phyloP scores from a whole-genome alignment of 805 yeast species.

The Jamesozyma piceae region DNA sequence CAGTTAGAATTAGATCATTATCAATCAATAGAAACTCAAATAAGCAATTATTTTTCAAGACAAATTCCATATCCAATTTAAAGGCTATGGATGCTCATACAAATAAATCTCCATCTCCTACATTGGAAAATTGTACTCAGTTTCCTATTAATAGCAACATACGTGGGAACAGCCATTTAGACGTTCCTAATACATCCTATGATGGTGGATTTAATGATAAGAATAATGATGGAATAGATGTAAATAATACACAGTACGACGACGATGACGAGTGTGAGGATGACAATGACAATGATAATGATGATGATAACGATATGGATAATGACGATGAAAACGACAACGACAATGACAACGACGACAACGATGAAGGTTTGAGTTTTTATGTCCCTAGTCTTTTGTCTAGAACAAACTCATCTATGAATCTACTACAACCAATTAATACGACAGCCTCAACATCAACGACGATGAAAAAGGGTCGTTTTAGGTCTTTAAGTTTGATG shows the following conservation, averaged over 20 bases:
- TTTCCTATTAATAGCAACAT: too few species aligned
- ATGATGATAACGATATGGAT: conserved; percentile 1
- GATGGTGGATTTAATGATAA: neutral
- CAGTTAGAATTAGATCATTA: conserved; percentile 25
- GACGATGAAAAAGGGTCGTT: conserved; percentile 16
- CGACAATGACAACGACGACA: conserved; percentile 29
- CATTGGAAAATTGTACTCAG: too few species aligned
- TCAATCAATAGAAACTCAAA: conserved; percentile 19
- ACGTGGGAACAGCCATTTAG: too few species aligned
- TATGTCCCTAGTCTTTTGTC: conserved; percentile 30
- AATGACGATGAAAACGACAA: conserved; percentile 19
- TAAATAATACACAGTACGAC: too few species aligned
- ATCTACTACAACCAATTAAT: conserved; percentile 5
- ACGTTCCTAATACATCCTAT: too few species aligned
- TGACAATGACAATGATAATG: neutral
- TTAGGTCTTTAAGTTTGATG: conserved; percentile 29
- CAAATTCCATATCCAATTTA: conserved; percentile 1
- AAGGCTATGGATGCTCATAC: neutral
- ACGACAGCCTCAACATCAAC: neutral
- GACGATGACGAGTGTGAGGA: too few species aligned
- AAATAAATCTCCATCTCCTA: neutral
- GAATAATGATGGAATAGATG: neutral
- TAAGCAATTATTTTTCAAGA: neutral
- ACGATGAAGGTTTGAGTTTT: conserved; percentile 32
- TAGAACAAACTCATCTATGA: conserved; percentile 19